These are phyloP conservation scores for Tricholoma furcatifolium DNA, from an alignment of 768 basidiomycete species.

Conservation along the genomic window DNA sequence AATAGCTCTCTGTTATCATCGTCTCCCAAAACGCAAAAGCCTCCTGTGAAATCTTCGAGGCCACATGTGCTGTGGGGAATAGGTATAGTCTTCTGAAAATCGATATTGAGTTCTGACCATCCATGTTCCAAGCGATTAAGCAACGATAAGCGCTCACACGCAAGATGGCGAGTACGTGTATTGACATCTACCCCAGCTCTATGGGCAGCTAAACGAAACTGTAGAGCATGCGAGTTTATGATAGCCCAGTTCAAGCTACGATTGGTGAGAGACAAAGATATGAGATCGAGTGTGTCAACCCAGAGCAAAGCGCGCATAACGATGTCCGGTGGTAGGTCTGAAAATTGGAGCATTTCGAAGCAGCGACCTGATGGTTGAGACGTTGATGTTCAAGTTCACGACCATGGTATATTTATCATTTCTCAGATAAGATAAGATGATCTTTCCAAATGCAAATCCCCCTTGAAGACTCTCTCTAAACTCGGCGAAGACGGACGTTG, in stretches of 20 bases:
- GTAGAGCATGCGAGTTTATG: neutral
- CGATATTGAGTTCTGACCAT: neutral
- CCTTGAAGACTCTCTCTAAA: too few species aligned
- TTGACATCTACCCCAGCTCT: neutral
- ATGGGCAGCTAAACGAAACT: constrained; percentile 1
- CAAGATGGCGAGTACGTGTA: neutral
- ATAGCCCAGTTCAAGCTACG: neutral
- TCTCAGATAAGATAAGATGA: too few species aligned
- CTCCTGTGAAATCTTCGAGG: neutral
- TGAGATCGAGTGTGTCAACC: neutral
- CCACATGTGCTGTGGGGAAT: neutral
- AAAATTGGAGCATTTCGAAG: neutral
- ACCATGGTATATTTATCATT: too few species aligned
- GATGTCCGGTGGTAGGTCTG: neutral
- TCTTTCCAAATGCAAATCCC: too few species aligned
- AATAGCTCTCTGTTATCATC: neutral
- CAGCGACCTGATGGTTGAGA: too few species aligned
- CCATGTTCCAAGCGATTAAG: neutral
- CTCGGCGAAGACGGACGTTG: too few species aligned
- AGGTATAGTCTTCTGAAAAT: neutral
- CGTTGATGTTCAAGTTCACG: too few species aligned
- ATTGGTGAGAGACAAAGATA: neutral
- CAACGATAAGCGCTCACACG: neutral
- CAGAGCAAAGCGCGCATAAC: neutral
- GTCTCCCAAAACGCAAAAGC: neutral